Conservation (phyloP, 192 early-diverging fungal genomes). For the Gryganskiella cystojenkinii region DNA sequence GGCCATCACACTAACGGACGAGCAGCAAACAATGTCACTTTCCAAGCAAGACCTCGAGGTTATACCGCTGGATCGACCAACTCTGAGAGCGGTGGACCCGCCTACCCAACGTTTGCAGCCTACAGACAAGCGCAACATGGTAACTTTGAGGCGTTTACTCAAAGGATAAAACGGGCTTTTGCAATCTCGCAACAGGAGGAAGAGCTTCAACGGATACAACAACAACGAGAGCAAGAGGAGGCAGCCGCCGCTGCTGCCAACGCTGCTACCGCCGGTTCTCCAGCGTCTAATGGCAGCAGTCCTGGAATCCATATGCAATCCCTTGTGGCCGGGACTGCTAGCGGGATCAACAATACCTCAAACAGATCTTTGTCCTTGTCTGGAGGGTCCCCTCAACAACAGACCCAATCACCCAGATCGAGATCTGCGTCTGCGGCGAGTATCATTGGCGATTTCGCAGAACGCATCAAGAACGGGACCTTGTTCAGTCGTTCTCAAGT, state of each 20-base stretch:
- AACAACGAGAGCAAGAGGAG: slow-evolving; percentile 7
- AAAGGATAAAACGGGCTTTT: slow-evolving; percentile 21
- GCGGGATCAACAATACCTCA: neutral
- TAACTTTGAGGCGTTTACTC: slow-evolving; percentile 25
- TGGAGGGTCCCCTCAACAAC: neutral
- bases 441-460: slow-evolving; percentile 21
- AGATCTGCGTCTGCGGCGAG: slow-evolving; percentile 9
- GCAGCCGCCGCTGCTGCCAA: neutral
- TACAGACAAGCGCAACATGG: slow-evolving; percentile 30
- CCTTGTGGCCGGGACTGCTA: neutral
- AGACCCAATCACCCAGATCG: neutral
- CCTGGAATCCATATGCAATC: neutral
- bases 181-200: slow-evolving; percentile 6
- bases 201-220: neutral
- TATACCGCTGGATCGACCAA: slow-evolving; percentile 10
- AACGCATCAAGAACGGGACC: slow-evolving; percentile 16
- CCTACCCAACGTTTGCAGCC: slow-evolving; percentile 23
- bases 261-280: too few relatives aligned
- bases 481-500: slow-evolving; percentile 15
- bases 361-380: neutral
- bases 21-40: slow-evolving; percentile 11
- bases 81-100: slow-evolving; percentile 1
- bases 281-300: too few relatives aligned
- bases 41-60: slow-evolving; percentile 11
- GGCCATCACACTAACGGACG: neutral